phyloP scores from a whole-genome alignment of 2,329 filamentous ascomycete genomes.

The Phoma sp. region DNA sequence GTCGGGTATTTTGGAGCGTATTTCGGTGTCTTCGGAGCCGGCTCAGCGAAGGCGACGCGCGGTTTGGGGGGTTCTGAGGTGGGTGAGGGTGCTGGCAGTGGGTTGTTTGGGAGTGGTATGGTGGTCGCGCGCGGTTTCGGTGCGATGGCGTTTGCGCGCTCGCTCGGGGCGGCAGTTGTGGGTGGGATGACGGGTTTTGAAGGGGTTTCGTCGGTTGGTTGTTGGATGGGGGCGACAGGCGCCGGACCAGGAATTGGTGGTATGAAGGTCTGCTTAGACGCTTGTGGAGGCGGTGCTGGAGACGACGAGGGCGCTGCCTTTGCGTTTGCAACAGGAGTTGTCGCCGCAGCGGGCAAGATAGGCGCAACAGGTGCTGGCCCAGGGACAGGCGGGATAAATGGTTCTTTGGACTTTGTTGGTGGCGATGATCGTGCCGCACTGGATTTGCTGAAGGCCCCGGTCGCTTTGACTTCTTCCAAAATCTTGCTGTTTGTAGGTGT shows the following conservation, averaged over 20 bases:
- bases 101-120: slow-evolving; percentile 34
- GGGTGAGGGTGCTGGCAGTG: slow-evolving; percentile 24
- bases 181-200: slow-evolving; percentile 7
- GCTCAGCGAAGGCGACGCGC: slow-evolving; percentile 8
- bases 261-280: neutral
- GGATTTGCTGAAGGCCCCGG: slow-evolving; percentile 28
- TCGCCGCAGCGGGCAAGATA: slow-evolving; percentile 4
- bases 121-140: slow-evolving; percentile 25
- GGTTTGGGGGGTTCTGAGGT: slow-evolving; percentile 3
- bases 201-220: neutral
- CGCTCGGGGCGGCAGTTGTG: slow-evolving; percentile 7
- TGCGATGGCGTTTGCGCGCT: slow-evolving; percentile 10
- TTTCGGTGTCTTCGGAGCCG: slow-evolving; percentile 15
- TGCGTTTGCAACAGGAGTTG: neutral
- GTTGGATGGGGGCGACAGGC: slow-evolving; percentile 9
- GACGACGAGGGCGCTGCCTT: neutral
- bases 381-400: slow-evolving; percentile 9
- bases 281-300: neutral
- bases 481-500: slow-evolving; percentile 41
- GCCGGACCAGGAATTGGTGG: neutral
- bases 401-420: slow-evolving; percentile 4
- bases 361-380: slow-evolving; percentile 17
- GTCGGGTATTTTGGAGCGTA: slow-evolving; percentile 11
- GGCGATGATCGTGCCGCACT: neutral
- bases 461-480: slow-evolving; percentile 36